Evolutionary conservation across 257 asterid genomes (phyloP), one percentile per base, ranked within the genome.

Genomic region (Galeopsis tetrahit): DNA sequence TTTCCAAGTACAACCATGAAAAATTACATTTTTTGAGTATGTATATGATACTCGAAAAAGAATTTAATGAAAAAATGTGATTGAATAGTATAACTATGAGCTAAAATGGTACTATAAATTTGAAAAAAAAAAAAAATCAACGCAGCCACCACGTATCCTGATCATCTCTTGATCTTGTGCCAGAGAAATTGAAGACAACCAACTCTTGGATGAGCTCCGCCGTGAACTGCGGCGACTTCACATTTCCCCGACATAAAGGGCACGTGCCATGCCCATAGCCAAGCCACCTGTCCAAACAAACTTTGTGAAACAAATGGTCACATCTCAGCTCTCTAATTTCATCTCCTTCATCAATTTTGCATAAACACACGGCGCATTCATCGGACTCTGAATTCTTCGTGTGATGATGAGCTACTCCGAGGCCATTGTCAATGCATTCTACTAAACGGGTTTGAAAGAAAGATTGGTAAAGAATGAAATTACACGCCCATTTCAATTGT

Each of bases 111-210:
- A 21, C 28, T 21, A 38, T 38, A 1, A 38, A 38, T 2, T 5
- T 21, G 28, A 38, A 5, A 5, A 38, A 49, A 1, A 49, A n/a
- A 36, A 5, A 0, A 10, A 61, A 69, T 74, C 75, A 79, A 13
- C 83, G 83, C 1, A 79, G 72, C 83, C 83, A 79, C 83, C 83
- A 79, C 4, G 67, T 58, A 8, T 51, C 32, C 13, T 78, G 75
- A 0, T 60, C 63, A 34, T 44, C 59, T 21, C 9, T 13, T 0
- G 56, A n/a, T 49, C 56, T 49, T 21, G 28, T 48, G 49, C 52
- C 60, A 38, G 63, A 60, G 10, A 75, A 71, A 52, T 71, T 32
- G 77, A 79, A 6, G 4, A 40, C 4, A 0, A 79, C n/a, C 63
- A 79, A 7, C 63, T 75, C 80, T 1, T 52, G 64, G 68, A 43